Conservation (phyloP, 202 grass and related monocot species). For the Tripidium arundinaceum region DNA sequence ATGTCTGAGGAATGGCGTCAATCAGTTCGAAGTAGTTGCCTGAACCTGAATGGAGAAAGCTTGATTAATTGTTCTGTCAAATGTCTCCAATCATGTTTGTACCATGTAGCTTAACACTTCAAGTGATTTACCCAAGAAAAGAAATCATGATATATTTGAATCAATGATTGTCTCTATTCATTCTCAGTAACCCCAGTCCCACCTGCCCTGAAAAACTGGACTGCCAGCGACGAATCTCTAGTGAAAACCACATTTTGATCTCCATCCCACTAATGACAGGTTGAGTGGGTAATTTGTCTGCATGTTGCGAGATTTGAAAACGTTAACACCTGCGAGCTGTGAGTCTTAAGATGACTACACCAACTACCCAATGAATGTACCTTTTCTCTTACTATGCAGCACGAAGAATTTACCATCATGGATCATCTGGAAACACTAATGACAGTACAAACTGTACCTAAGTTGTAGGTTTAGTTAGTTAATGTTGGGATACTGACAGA, state of each 20-base stretch:
- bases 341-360: not conserved
- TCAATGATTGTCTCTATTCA: constrained; percentile 11
- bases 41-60: constrained; percentile 10
- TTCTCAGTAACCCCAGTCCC: not conserved
- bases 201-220: not conserved
- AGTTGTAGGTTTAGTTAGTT: not conserved
- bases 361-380: not conserved
- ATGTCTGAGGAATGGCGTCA: constrained; percentile 20
- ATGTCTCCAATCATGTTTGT: constrained; percentile 7
- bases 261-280: too few species aligned
- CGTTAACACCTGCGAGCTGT: not conserved
- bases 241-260: not conserved
- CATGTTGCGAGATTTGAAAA: not conserved
- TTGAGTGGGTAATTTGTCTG: not conserved
- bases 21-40: constrained; percentile 21
- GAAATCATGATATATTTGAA: constrained; percentile 1
- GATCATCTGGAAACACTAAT: constrained; percentile 13
- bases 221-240: not conserved
- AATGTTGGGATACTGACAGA: not conserved
- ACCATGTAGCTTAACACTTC: constrained; percentile 26
- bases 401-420: constrained; percentile 7
- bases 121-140: constrained; percentile 27
- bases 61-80: constrained; percentile 19
- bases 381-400: constrained; percentile 2
- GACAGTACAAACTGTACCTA: too few species aligned